Percentiles rank a stretch among this genome's conserved stretches.
Evolutionary conservation across 2,329 filamentous ascomycete genomes (phyloP).

Genomic region (Verticillium klebahnii): DNA sequence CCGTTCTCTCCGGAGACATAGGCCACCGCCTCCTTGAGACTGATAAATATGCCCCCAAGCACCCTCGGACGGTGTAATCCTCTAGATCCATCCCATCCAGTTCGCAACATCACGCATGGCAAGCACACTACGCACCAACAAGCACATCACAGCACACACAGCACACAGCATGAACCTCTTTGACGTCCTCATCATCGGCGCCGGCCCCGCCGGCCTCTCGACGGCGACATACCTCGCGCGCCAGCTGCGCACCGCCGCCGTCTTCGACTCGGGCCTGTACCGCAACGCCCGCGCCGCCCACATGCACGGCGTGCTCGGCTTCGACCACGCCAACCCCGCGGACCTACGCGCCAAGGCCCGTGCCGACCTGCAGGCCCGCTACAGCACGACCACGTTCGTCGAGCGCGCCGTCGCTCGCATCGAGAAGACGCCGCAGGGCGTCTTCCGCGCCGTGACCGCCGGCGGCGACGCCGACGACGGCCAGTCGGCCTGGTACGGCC

Average conservation of each 20-base stretch:
- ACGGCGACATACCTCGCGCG: constrained; percentile 42
- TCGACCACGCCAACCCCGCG: constrained; percentile 31
- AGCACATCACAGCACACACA: too few species aligned
- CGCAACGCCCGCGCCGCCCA: constrained; percentile 41
- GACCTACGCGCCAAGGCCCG: constrained; percentile 28
- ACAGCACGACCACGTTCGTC: constrained; percentile 21
- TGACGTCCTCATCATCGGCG: constrained; percentile 49
- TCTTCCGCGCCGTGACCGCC: constrained; percentile 24
- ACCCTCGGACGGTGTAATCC: too few species aligned
- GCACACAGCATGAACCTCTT: constrained; percentile 20
- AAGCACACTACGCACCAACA: too few species aligned
- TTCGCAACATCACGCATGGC: too few species aligned
- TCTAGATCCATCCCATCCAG: too few species aligned
- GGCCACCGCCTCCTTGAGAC: too few species aligned
- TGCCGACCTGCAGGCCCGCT: constrained; percentile 27
- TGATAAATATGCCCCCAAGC: too few species aligned
- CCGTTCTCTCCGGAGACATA: too few species aligned
- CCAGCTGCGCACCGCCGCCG: constrained; percentile 38
- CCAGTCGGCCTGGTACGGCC: constrained; percentile 39
- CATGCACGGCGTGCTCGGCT: constrained; percentile 41
- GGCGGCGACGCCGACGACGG: constrained; percentile 25
- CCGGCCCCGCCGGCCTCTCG: constrained; percentile 46
- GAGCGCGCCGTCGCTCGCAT: constrained; percentile 24
- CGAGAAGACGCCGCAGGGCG: constrained; percentile 12
- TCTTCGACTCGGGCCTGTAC: constrained; percentile 47